Evolutionary conservation across 2,329 filamentous ascomycete species (phyloP).

Genomic region (Arthroderma sp.): DNA sequence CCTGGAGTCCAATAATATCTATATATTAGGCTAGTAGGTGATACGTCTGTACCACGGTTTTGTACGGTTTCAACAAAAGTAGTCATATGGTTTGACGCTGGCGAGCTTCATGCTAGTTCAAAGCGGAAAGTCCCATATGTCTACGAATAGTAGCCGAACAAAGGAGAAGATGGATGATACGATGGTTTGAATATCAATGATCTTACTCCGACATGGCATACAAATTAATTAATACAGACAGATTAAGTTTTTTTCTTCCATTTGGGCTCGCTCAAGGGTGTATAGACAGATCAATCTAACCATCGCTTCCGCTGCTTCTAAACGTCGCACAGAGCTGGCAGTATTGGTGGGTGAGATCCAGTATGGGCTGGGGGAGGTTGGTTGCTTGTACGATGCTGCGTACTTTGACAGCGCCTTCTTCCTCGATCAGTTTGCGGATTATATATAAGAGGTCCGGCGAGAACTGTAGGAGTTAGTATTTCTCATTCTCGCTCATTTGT

Average conservation of each 20-base stretch:
- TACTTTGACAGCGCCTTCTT: conserved; percentile 94
- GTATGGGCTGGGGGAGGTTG: conserved; percentile 78
- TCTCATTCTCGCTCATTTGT: neutral
- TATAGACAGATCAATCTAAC: conserved; percentile 36
- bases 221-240: neutral
- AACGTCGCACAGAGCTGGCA: conserved; percentile 90
- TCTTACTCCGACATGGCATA: neutral
- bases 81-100: too few species aligned
- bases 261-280: neutral
- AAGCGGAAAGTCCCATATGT: too few species aligned
- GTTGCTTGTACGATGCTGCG: conserved; percentile 95
- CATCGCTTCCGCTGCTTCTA: conserved; percentile 83
- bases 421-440: conserved; percentile 86
- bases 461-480: conserved; percentile 46
- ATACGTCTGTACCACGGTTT: too few species aligned
- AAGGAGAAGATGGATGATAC: neutral
- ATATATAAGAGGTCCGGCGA: conserved; percentile 80
- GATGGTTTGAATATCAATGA: neutral
- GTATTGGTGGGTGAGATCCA: conserved; percentile 93
- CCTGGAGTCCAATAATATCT: too few species aligned
- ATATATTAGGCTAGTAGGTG: too few species aligned
- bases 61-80: too few species aligned
- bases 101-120: too few species aligned
- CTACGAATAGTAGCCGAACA: too few species aligned
- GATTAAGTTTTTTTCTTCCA: neutral